phyloP scores from a whole-genome alignment of 2,329 filamentous ascomycete species.

The Dactylellina sp. region DNA sequence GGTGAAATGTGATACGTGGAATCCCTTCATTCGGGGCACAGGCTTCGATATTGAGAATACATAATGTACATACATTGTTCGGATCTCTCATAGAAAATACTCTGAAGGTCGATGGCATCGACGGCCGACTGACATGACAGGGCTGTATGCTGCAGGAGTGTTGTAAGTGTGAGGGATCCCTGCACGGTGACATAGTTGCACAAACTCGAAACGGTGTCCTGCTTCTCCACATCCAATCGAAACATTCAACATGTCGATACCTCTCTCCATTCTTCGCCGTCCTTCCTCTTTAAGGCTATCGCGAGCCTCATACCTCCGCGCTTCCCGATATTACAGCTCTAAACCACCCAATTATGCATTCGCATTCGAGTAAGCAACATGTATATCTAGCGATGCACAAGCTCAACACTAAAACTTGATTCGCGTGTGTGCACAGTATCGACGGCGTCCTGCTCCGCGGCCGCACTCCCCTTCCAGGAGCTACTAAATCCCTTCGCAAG shows the following conservation, averaged over 20 bases:
- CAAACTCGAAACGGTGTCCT: conserved; percentile 26
- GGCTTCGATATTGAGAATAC: too few relatives aligned
- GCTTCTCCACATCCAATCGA: conserved; percentile 17
- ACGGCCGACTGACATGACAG: too few relatives aligned
- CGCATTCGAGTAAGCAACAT: conserved; percentile 68
- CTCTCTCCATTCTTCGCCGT: conserved; percentile 32
- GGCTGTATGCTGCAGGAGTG: too few relatives aligned
- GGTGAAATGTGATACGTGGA: too few relatives aligned
- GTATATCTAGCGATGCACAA: background rate
- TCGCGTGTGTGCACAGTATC: conserved; percentile 69
- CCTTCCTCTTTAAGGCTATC: conserved; percentile 11
- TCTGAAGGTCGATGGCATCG: too few relatives aligned
- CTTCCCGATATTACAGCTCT: conserved; percentile 37
- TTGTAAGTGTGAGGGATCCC: conserved; percentile 8
- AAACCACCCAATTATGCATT: conserved; percentile 67
- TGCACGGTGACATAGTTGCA: conserved; percentile 17
- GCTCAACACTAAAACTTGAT: too few relatives aligned
- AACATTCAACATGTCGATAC: conserved; percentile 34
- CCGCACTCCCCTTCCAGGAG: conserved; percentile 80
- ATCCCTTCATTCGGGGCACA: too few relatives aligned
- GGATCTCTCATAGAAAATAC: too few relatives aligned
- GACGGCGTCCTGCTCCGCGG: conserved; percentile 95
- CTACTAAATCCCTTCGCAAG: conserved; percentile 77
- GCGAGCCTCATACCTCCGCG: background rate
- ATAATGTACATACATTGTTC: too few relatives aligned